These are phyloP conservation scores for Pseudocercospora cruenta DNA, from an alignment of 2,329 filamentous ascomycete genomes.

Conservation along the genomic window DNA sequence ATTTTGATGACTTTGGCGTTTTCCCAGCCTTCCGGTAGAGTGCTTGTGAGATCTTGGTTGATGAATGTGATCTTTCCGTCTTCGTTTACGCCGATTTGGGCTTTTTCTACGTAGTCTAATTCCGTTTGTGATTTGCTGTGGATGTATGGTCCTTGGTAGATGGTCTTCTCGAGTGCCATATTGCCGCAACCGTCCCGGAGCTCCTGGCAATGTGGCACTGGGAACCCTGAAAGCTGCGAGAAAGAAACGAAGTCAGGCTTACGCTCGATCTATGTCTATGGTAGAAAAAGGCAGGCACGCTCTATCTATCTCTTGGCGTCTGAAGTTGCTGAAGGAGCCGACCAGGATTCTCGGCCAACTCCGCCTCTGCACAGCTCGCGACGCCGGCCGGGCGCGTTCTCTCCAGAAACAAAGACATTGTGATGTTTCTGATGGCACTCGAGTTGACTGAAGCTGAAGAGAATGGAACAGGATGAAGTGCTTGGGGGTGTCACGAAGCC, in stretches of 20 bases:
- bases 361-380: background rate
- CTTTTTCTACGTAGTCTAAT: slow-evolving; percentile 54
- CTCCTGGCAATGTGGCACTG: background rate
- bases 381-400: background rate
- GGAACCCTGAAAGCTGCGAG: background rate
- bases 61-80: slow-evolving; percentile 57
- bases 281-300: background rate
- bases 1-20: slow-evolving; percentile 44
- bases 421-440: background rate
- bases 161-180: slow-evolving; percentile 35
- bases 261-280: background rate
- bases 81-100: slow-evolving; percentile 56
- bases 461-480: background rate
- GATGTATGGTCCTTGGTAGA: slow-evolving; percentile 67
- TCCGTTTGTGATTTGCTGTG: slow-evolving; percentile 55
- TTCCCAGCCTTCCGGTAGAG: slow-evolving; percentile 42
- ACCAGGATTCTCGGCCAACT: slow-evolving; percentile 1
- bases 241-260: background rate
- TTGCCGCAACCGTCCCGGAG: no score
- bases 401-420: background rate
- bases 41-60: slow-evolving; percentile 38
- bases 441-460: background rate
- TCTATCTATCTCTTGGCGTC: slow-evolving; percentile 7
- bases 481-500: background rate
- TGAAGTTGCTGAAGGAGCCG: slow-evolving; percentile 3